Evolutionary conservation across 108 stramenopile genomes (phyloP).

Genomic region (Nitzschia palea): DNA sequence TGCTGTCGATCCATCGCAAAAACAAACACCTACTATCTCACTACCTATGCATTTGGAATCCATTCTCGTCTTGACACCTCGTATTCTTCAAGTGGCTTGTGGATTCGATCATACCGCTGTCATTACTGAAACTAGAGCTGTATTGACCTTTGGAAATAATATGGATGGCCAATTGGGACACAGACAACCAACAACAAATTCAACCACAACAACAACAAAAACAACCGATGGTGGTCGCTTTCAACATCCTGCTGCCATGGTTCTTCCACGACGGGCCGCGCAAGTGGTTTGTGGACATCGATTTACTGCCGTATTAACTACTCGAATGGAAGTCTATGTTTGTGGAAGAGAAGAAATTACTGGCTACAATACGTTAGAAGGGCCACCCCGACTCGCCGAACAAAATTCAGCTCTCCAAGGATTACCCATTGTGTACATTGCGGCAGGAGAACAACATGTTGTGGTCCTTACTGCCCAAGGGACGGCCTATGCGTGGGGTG

Average conservation of each 20-base stretch:
- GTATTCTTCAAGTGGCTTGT: constrained; percentile 61
- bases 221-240: constrained; percentile 22
- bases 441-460: constrained; percentile 65
- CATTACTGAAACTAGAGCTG: constrained; percentile 57
- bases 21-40: constrained; percentile 14
- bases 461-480: constrained; percentile 75
- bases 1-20: constrained; percentile 57
- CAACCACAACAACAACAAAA: not conserved
- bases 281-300: constrained; percentile 58
- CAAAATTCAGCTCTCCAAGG: constrained; percentile 54
- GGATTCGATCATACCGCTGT: constrained; percentile 73
- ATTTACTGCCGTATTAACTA: constrained; percentile 69
- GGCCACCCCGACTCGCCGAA: constrained; percentile 31
- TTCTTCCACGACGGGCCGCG: constrained; percentile 45
- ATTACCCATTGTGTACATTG: constrained; percentile 56
- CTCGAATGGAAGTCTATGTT: constrained; percentile 59
- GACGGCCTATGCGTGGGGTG: constrained; percentile 71
- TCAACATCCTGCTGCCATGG: constrained; percentile 27
- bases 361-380: constrained; percentile 32
- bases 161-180: constrained; percentile 67
- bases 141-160: constrained; percentile 76
- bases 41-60: constrained; percentile 49
- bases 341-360: constrained; percentile 50
- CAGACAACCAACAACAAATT: constrained; percentile 11
- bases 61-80: constrained; percentile 22